phyloP scores from a whole-genome alignment of 495 filamentous ascomycete species.

The Polyplosphaeria fusca region DNA sequence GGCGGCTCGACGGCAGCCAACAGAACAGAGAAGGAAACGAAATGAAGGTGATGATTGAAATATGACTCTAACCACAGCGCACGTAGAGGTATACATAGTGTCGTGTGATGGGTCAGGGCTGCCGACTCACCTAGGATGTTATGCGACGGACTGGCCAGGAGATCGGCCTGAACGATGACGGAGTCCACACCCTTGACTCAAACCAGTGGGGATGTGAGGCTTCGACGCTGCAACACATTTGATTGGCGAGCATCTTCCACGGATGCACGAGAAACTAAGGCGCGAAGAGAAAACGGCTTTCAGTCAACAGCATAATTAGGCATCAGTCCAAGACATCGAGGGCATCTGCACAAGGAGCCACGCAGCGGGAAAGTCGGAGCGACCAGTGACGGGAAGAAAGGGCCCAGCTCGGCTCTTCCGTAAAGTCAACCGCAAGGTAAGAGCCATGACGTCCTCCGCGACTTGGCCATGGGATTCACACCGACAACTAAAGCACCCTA shows the following conservation, averaged over 20 bases:
- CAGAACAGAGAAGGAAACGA: conserved; percentile 8
- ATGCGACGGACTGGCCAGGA: conserved; percentile 8
- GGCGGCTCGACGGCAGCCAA: background rate
- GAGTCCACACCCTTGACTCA: conserved; percentile 33
- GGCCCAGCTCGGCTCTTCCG: conserved; percentile 34
- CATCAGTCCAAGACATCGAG: conserved; percentile 21
- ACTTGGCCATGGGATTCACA: conserved; percentile 1
- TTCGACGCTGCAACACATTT: conserved; percentile 16
- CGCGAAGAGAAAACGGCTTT: conserved; percentile 29
- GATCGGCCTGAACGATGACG: conserved; percentile 25
- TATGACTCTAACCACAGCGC: conserved; percentile 7
- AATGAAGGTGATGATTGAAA: conserved; percentile 11
- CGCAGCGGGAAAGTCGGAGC: conserved; percentile 10
- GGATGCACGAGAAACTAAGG: conserved; percentile 21
- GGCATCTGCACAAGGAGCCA: conserved; percentile 15
- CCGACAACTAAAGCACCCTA: conserved; percentile 17
- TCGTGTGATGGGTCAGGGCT: conserved; percentile 3
- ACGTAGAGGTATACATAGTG: conserved; percentile 18
- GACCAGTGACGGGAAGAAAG: background rate
- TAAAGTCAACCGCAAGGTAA: conserved; percentile 13
- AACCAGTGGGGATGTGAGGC: conserved; percentile 30
- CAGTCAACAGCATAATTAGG: conserved; percentile 22
- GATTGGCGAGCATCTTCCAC: conserved; percentile 21
- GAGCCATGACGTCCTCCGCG: conserved; percentile 19
- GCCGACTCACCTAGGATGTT: conserved; percentile 15